phyloP scores from a whole-genome alignment of 2,329 filamentous ascomycete genomes.

The Botrytis pseudocinerea region DNA sequence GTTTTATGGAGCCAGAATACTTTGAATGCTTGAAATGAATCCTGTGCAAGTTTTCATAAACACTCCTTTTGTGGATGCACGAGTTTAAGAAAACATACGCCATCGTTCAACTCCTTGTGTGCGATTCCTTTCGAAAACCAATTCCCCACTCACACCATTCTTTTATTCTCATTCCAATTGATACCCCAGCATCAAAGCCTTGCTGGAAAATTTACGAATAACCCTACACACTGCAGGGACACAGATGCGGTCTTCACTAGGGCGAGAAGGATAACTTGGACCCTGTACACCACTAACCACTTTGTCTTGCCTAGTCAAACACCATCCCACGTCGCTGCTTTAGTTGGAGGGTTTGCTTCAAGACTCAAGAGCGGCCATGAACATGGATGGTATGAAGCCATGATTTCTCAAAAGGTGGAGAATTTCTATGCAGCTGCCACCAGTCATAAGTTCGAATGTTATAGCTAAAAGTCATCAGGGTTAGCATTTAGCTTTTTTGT shows the following conservation, averaged over 20 bases:
- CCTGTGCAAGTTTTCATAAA: slow-evolving; percentile 13
- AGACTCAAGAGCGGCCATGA: slow-evolving; percentile 13
- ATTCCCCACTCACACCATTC: slow-evolving; percentile 1
- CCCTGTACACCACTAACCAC: slow-evolving; percentile 15
- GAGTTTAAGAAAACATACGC: neutral
- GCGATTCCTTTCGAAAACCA: slow-evolving; percentile 12
- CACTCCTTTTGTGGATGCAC: slow-evolving; percentile 1
- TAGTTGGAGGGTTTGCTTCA: slow-evolving; percentile 15
- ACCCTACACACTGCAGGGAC: slow-evolving; percentile 14
- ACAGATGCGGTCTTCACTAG: slow-evolving; percentile 21
- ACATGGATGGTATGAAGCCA: slow-evolving; percentile 14
- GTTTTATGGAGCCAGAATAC: slow-evolving; percentile 6
- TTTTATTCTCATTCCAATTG: slow-evolving; percentile 1
- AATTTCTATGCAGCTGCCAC: slow-evolving; percentile 12
- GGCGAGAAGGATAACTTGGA: slow-evolving; percentile 5
- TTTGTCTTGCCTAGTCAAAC: slow-evolving; percentile 4
- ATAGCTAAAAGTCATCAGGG: neutral
- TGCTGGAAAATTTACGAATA: slow-evolving; percentile 2
- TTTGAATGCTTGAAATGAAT: neutral
- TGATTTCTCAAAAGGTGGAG: slow-evolving; percentile 4
- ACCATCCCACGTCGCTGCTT: slow-evolving; percentile 33
- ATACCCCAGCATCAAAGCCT: neutral
- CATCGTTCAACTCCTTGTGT: neutral
- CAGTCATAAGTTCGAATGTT: slow-evolving; percentile 6
- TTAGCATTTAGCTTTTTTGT: neutral